These are phyloP conservation scores for Pseudogymnoascus sp. DNA, from an alignment of 2,329 filamentous ascomycete species.

Conservation along the genomic window DNA sequence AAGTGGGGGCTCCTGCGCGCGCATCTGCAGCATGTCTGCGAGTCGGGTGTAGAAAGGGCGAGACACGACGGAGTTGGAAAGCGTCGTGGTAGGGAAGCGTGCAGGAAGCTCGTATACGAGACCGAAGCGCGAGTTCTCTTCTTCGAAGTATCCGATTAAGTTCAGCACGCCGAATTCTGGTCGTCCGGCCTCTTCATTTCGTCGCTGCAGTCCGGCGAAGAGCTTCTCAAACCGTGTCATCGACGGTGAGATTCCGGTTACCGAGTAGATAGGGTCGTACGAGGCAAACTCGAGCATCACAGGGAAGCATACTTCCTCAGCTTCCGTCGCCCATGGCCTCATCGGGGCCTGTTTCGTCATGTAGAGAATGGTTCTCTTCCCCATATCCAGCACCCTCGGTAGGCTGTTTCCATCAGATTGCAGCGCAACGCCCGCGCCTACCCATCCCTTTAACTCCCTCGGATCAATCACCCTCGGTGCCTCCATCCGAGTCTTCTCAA, in stretches of 20 bases:
- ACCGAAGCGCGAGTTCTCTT: constrained; percentile 62
- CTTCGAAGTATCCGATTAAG: constrained; percentile 65
- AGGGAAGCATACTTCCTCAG: constrained; percentile 25
- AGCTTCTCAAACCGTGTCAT: constrained; percentile 58
- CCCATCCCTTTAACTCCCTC: constrained; percentile 6
- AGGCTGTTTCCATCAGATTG: not conserved
- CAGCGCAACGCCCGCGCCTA: not conserved
- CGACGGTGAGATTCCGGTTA: constrained; percentile 54
- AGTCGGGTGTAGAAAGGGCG: constrained; percentile 35
- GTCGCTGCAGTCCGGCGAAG: constrained; percentile 47
- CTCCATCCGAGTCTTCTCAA: constrained; percentile 52
- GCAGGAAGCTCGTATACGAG: constrained; percentile 67
- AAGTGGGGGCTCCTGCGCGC: constrained; percentile 51
- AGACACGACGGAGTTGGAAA: constrained; percentile 37
- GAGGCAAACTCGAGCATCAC: constrained; percentile 64
- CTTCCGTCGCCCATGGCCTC: not conserved
- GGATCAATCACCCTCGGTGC: constrained; percentile 54
- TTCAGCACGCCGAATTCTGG: constrained; percentile 52
- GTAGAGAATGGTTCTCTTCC: constrained; percentile 23
- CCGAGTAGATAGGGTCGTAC: constrained; percentile 54
- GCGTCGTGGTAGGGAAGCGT: constrained; percentile 46
- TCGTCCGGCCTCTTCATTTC: constrained; percentile 43
- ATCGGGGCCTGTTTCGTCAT: constrained; percentile 1
- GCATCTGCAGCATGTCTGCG: constrained; percentile 40
- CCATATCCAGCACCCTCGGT: not conserved